Evolutionary conservation across 2,329 filamentous ascomycete genomes (phyloP).

Genomic region (Hortaea sp.): DNA sequence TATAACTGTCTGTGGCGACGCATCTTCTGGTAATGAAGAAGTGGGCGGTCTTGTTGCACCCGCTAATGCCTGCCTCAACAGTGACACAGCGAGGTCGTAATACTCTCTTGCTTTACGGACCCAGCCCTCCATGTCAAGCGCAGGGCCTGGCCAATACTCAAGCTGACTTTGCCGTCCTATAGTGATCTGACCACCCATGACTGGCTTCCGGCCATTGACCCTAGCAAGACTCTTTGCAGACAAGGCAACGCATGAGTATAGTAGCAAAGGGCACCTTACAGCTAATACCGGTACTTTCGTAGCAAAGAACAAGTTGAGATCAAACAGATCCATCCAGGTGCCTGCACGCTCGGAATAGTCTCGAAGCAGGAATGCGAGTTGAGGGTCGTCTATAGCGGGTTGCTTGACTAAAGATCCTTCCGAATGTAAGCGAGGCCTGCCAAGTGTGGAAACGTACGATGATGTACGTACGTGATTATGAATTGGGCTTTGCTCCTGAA

Average conservation of each 20-base stretch:
- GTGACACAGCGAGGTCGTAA: slow-evolving; percentile 39
- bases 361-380: slow-evolving; percentile 45
- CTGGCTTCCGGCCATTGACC: slow-evolving; percentile 42
- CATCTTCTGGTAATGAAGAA: slow-evolving; percentile 17
- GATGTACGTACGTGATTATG: slow-evolving; percentile 23
- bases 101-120: slow-evolving; percentile 50
- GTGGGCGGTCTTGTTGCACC: slow-evolving; percentile 17
- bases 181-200: slow-evolving; percentile 36
- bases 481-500: slow-evolving; percentile 1
- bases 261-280: slow-evolving; percentile 37
- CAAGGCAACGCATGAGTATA: slow-evolving; percentile 49
- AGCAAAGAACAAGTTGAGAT: slow-evolving; percentile 49
- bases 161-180: slow-evolving; percentile 32
- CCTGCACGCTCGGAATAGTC: slow-evolving; percentile 51
- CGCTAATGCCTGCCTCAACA: slow-evolving; percentile 22
- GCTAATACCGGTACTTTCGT: slow-evolving; percentile 50
- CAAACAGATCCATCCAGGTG: slow-evolving; percentile 50
- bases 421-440: slow-evolving; percentile 20
- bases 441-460: slow-evolving; percentile 15
- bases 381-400: slow-evolving; percentile 19
- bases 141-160: slow-evolving; percentile 37
- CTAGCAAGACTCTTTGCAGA: slow-evolving; percentile 51
- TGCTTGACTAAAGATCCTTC: slow-evolving; percentile 14
- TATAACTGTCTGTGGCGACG: slow-evolving; percentile 11
- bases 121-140: slow-evolving; percentile 36